Conservation (phyloP, 2,329 filamentous ascomycete species). For the Paecilomyces sp. region DNA sequence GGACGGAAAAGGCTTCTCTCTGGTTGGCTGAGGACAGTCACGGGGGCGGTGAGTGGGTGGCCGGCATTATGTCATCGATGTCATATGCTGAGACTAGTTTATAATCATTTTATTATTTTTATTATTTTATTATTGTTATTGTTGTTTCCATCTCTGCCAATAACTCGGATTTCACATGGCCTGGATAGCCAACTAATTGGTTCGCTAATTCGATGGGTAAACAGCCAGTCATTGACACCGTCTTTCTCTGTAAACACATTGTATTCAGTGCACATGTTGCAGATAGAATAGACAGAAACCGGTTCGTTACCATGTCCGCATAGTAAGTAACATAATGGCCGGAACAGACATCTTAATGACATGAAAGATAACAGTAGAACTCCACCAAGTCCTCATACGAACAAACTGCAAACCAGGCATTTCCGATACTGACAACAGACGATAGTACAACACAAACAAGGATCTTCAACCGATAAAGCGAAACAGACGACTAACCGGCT, state of each 20-base stretch:
- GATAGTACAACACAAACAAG: background rate
- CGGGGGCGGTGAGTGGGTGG: background rate
- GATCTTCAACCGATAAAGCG: background rate
- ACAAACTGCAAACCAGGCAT: background rate
- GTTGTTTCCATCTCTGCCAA: no score
- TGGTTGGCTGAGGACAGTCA: background rate
- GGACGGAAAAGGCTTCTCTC: background rate
- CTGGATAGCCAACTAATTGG: no score
- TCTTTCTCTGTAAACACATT: no score
- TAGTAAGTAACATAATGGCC: background rate
- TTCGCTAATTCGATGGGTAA: no score
- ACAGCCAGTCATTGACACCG: no score
- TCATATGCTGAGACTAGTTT: no score
- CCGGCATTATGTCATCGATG: background rate
- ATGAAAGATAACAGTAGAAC: background rate
- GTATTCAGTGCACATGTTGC: no score
- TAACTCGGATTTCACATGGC: no score
- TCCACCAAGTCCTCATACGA: background rate
- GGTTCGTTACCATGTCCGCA: background rate
- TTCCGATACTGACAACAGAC: background rate
- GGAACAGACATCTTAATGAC: background rate
- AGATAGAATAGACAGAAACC: no score
- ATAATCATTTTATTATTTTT: no score
- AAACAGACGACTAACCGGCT: background rate
- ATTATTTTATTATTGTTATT: no score